Percentiles rank a stretch among this genome's conserved stretches.
These are phyloP conservation scores for Stentor coeruleus DNA, from an alignment of 73 alveolate genomes.

Conservation along the genomic window DNA sequence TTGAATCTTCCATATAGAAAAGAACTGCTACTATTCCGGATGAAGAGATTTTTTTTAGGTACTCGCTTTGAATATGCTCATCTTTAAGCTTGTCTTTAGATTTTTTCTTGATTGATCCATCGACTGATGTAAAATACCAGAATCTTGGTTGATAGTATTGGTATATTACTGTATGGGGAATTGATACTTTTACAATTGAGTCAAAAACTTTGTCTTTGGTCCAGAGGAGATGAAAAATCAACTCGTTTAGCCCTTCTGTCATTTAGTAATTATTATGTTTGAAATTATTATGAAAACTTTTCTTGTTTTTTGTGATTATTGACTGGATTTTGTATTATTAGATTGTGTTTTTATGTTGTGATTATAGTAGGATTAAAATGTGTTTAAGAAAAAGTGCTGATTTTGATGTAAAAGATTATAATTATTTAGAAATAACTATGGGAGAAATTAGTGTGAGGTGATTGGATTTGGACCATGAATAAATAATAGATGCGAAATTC, in stretches of 20 bases:
- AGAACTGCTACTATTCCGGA: constrained; percentile 84
- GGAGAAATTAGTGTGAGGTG: too few species aligned
- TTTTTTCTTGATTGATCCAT: constrained; percentile 45
- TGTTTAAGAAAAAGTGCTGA: too few species aligned
- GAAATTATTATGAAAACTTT: too few species aligned
- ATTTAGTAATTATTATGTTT: too few species aligned
- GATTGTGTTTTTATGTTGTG: too few species aligned
- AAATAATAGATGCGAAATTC: too few species aligned
- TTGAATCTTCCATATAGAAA: constrained; percentile 33
- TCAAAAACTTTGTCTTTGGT: constrained; percentile 79
- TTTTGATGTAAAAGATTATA: too few species aligned
- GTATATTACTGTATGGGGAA: constrained; percentile 32
- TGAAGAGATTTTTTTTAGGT: constrained; percentile 55
- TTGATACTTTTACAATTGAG: not conserved
- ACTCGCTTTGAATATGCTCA: constrained; percentile 70
- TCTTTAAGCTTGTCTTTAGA: constrained; percentile 50
- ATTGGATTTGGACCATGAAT: too few species aligned
- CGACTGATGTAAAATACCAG: constrained; percentile 37
- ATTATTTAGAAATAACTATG: too few species aligned
- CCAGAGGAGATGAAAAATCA: constrained; percentile 84
- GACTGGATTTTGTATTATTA: too few species aligned
- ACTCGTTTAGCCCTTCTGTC: constrained; percentile 81
- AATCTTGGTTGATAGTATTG: constrained; percentile 28
- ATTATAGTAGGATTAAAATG: too few species aligned
- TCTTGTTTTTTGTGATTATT: too few species aligned